Base-by-base conservation (phyloP, 1,284 basidiomycete genomes). In the Cutaneotrichosporon cutaneum region DNA sequence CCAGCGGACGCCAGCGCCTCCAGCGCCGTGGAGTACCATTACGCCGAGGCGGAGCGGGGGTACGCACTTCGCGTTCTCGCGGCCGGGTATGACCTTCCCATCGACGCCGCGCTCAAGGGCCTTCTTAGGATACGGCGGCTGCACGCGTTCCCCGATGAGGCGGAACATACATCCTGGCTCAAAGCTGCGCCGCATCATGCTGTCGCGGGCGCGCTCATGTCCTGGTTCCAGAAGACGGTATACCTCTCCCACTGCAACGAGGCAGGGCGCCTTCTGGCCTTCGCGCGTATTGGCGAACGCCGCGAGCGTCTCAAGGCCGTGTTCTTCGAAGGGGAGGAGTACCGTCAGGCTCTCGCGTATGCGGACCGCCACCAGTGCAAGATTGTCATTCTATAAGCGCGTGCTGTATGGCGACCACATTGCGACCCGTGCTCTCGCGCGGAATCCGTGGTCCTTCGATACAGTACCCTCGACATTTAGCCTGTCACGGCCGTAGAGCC, bases 221-320 rank as follows among this genome's bases (percentile, higher is more conserved):
- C 44, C 8, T 47, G n/a, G 21, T 47, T 47, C 44, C 21, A 22
- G 21, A 47, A 47, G 44, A 22, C 42, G 8, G 42, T 44, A n/a
- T 44, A 44, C 42, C 42, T 44, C 18, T 16, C 42, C 42, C 42
- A 47, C 44, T 16, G 21, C 18, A 47, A 47, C n/a, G 21, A 22
- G 4, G 21, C 44, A 10, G 44, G 44, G n/a, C 44, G 44, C 21
- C n/a, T 47, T 9, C 44, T 47, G 16, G 44, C 44, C 10, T 47
- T 47, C n/a, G 9, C 21, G 6, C 14, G 44, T 9, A n/a, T 47
- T 24, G 44, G 44, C 7, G 44, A 47, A n/a, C 44, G 44, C 7
- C 6, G 44, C 8, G 44, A 47, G n/a, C 44, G n/a, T 9, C 44
- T 47, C 44, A 47, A 47, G 44, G 44, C 44, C n/a, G 44, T 47